Base-by-base conservation (phyloP, 495 filamentous ascomycete species). In the Echria macrotheca region DNA sequence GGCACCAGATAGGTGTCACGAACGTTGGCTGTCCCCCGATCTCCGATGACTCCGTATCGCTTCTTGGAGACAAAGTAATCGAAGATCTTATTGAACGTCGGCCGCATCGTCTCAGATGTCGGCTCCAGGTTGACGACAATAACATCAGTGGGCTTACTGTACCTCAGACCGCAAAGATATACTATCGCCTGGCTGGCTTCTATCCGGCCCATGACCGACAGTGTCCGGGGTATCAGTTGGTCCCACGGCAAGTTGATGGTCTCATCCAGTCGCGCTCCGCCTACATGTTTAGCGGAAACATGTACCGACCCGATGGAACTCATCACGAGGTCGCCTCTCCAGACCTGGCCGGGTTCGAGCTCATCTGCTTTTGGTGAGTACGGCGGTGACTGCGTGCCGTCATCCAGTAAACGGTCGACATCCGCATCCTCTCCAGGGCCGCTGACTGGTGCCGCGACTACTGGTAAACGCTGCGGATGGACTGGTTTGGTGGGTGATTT, bases 391-490 rank as follows among this genome's bases (percentile, higher is more conserved):
- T 91, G 84, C 21, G 79, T 80, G n/a, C 80, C 77, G 37, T 89
- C 89, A 50, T 96, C 90, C 4, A 98, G 76, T 38, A 98, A 69
- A 42, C 86, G 79, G 64, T 98, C 93, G 33, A 98, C 89, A 50
- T 98, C 93, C 12, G 88, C 79, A 64, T 98, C 93, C 7, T 72
- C 70, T 4, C 73, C 78, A 54, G 86, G 65, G 49, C 74, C 68
- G 54, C 68, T 64, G 53, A 63, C 69, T 3, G 64, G 65, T 17
- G 68, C 70, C 14, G 67, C 66, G 11, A 61, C 68, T 10, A 64
- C 66, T 46, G 79, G 76, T 47, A 65, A 50, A 39, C 72, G 73
- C 33, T 44, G 73, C n/a, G 23, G 21, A 4, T 63, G 67, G 25
- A 67, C 55, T 26, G 73, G 59, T 4, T 64, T 55, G 10, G 74